A percentile compares a stretch with the other conserved stretches of the same genome.
phyloP scores from a whole-genome alignment of 192 early-diverging fungal genomes.

The Irineochytrium annulatum region DNA sequence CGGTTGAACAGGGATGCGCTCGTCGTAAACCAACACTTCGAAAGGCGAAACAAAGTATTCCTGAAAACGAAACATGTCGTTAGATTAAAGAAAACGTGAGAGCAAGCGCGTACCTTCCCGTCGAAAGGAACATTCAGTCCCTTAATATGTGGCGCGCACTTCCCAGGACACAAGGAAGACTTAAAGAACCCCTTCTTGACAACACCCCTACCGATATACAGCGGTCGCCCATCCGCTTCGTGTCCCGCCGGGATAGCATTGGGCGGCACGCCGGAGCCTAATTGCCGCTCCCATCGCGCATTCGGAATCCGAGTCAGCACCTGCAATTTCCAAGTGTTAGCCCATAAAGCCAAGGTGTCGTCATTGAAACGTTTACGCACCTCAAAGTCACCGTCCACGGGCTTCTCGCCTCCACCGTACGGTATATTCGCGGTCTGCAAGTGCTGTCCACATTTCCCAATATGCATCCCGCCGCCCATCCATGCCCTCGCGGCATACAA shows the following conservation, averaged over 20 bases:
- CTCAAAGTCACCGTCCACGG: background rate
- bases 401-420: background rate
- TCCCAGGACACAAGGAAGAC: background rate
- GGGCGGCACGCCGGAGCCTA: background rate
- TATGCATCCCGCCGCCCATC: background rate
- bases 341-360: too few relatives aligned
- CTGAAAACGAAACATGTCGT: too few relatives aligned
- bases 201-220: background rate
- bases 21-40: background rate
- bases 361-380: too few relatives aligned
- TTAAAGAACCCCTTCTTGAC: background rate
- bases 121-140: slow-evolving; percentile 1
- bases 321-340: too few relatives aligned
- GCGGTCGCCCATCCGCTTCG: background rate
- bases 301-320: background rate
- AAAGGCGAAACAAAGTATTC: too few relatives aligned
- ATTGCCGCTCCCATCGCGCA: background rate
- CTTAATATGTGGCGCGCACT: background rate
- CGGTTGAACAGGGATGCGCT: too few relatives aligned
- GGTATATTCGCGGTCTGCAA: background rate
- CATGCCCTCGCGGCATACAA: background rate
- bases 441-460: slow-evolving; percentile 1
- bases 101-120: background rate
- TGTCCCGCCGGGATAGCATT: background rate
- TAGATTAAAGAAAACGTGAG: too few relatives aligned